phyloP scores from a whole-genome alignment of 306 rosid genomes.

The Prunus campanulata region DNA sequence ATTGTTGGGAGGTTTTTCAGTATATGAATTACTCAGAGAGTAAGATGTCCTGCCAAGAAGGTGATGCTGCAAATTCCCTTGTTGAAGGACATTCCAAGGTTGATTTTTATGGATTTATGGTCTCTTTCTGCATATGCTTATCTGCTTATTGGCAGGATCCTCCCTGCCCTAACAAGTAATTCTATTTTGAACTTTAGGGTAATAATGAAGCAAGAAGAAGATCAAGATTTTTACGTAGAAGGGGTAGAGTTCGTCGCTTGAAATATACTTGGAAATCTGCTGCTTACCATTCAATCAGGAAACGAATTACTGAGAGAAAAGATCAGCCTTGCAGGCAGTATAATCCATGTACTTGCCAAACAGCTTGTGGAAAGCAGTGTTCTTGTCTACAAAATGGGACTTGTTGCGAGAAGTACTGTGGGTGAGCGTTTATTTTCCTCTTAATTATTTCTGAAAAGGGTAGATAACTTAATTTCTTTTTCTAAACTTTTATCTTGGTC shows the following conservation, averaged over 20 bases:
- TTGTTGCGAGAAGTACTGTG: slow-evolving; percentile 98
- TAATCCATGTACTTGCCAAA: slow-evolving; percentile 92
- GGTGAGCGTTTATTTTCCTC: slow-evolving; percentile 55
- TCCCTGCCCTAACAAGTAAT: slow-evolving; percentile 24
- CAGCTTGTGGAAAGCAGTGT: slow-evolving; percentile 97
- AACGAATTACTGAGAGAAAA: slow-evolving; percentile 92
- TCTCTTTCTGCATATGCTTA: slow-evolving; percentile 19
- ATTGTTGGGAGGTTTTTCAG: slow-evolving; percentile 94
- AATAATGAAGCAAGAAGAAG: slow-evolving; percentile 87
- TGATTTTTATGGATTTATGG: slow-evolving; percentile 32
- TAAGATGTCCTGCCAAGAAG: slow-evolving; percentile 69
- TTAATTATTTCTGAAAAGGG: neutral
- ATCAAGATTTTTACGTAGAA: slow-evolving; percentile 89
- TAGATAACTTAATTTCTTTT: neutral
- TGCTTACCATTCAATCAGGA: slow-evolving; percentile 94
- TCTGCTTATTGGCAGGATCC: slow-evolving; percentile 14
- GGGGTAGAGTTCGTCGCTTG: slow-evolving; percentile 97
- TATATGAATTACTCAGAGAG: slow-evolving; percentile 78
- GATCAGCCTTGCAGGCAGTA: slow-evolving; percentile 99
- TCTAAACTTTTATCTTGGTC: slow-evolving; percentile 10
- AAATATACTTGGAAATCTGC: slow-evolving; percentile 99
- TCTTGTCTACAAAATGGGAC: slow-evolving; percentile 92
- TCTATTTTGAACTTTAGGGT: slow-evolving; percentile 51
- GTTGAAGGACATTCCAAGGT: slow-evolving; percentile 92
- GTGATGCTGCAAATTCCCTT: slow-evolving; percentile 79